A percentile compares a stretch with the other conserved stretches of the same genome.
phyloP scores from a whole-genome alignment of 2,329 filamentous ascomycete genomes.

The Neonectria sp. region DNA sequence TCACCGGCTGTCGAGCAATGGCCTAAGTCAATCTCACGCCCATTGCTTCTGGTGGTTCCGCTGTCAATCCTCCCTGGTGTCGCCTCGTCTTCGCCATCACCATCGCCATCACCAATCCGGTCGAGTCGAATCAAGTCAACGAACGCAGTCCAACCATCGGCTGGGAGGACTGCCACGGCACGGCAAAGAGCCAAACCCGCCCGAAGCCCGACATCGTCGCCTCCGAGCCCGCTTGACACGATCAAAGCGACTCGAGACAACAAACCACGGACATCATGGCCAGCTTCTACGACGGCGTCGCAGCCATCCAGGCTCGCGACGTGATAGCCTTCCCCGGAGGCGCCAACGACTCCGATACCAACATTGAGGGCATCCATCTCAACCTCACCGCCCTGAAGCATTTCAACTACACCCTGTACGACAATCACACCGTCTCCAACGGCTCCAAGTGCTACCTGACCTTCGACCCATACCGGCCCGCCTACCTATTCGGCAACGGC shows the following conservation, averaged over 20 bases:
- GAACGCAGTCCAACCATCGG: slow-evolving; percentile 7
- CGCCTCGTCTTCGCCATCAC: neutral
- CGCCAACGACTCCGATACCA: slow-evolving; percentile 68
- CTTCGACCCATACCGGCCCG: slow-evolving; percentile 74
- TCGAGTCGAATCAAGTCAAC: neutral
- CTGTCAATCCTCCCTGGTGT: neutral
- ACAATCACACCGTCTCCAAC: slow-evolving; percentile 82
- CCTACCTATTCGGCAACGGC: slow-evolving; percentile 74
- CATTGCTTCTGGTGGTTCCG: slow-evolving; percentile 17
- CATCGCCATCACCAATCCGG: too few species aligned
- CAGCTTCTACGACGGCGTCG: slow-evolving; percentile 40
- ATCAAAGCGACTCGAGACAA: neutral
- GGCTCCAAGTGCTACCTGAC: slow-evolving; percentile 77
- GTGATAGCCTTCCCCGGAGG: slow-evolving; percentile 64
- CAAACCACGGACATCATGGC: slow-evolving; percentile 30
- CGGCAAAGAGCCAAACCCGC: neutral
- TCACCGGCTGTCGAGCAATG: slow-evolving; percentile 35
- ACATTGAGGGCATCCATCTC: slow-evolving; percentile 75
- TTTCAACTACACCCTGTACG: slow-evolving; percentile 81
- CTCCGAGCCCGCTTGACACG: neutral
- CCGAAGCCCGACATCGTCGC: neutral
- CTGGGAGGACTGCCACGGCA: neutral
- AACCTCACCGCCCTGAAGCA: slow-evolving; percentile 75
- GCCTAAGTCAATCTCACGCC: slow-evolving; percentile 24
- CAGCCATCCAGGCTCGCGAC: slow-evolving; percentile 61